These are phyloP conservation scores for Achlya hypogyna DNA, from an alignment of 352 stramenopile genomes.

Conservation along the genomic window DNA sequence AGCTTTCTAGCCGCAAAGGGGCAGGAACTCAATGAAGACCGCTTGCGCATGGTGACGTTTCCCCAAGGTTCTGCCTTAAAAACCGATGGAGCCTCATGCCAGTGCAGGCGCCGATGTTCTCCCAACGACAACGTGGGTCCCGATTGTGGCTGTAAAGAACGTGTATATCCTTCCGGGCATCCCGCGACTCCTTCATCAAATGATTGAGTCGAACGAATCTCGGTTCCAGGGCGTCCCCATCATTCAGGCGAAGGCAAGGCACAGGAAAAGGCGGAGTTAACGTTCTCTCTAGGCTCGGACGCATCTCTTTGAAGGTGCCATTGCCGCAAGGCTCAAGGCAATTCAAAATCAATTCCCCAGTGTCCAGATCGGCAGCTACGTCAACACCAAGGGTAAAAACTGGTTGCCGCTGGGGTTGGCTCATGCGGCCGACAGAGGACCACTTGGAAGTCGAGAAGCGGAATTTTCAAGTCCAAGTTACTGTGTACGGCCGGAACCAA, in stretches of 20 bases:
- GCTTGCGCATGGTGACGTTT: slow-evolving; percentile 63
- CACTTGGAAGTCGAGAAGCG: not conserved
- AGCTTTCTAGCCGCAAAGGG: slow-evolving; percentile 29
- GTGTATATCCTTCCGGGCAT: slow-evolving; percentile 81
- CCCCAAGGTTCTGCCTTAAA: slow-evolving; percentile 28
- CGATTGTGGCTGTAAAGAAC: slow-evolving; percentile 67
- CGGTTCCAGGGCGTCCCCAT: slow-evolving; percentile 73
- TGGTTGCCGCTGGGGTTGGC: not conserved
- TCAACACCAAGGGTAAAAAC: slow-evolving; percentile 42
- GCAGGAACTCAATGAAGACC: slow-evolving; percentile 52
- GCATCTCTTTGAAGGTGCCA: slow-evolving; percentile 50
- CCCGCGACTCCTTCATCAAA: slow-evolving; percentile 67
- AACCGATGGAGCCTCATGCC: not conserved
- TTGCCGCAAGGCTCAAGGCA: slow-evolving; percentile 48
- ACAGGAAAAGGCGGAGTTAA: not conserved
- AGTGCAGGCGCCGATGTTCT: not conserved
- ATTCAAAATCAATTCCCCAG: slow-evolving; percentile 57
- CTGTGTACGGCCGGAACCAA: slow-evolving; percentile 11
- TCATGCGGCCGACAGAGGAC: not conserved
- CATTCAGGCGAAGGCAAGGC: slow-evolving; percentile 46
- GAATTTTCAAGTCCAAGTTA: slow-evolving; percentile 18
- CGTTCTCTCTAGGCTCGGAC: slow-evolving; percentile 48
- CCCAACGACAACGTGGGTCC: slow-evolving; percentile 24
- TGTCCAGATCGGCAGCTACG: slow-evolving; percentile 75
- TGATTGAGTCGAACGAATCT: slow-evolving; percentile 70